These are phyloP conservation scores for Cyberlindnera euphorbiae DNA, from an alignment of 805 yeast species.

Conservation along the genomic window DNA sequence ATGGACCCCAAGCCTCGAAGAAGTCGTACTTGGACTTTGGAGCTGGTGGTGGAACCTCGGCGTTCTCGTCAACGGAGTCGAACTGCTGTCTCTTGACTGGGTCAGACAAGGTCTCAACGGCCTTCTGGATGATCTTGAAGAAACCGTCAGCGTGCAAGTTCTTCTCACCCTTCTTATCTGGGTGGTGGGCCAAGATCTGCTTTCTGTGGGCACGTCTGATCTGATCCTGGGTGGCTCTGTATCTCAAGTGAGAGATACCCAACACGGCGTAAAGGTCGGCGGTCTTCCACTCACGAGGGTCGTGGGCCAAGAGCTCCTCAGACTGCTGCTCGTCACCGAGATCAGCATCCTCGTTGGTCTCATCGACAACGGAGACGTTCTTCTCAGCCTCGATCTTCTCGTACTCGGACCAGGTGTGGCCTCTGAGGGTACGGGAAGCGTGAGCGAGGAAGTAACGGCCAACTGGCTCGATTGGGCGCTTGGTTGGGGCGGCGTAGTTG, in stretches of 20 bases:
- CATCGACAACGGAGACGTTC: slow-evolving; percentile 66
- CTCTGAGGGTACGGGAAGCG: slow-evolving; percentile 91
- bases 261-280: slow-evolving; percentile 95
- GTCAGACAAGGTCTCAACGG: slow-evolving; percentile 85
- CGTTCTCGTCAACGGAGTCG: slow-evolving; percentile 90
- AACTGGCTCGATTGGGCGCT: slow-evolving; percentile 91
- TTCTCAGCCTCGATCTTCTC: slow-evolving; percentile 90
- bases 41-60: slow-evolving; percentile 79
- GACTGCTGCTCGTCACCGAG: slow-evolving; percentile 72
- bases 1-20: slow-evolving; percentile 88
- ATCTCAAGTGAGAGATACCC: slow-evolving; percentile 88
- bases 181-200: slow-evolving; percentile 95
- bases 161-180: slow-evolving; percentile 92
- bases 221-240: slow-evolving; percentile 87
- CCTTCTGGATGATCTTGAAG: slow-evolving; percentile 97
- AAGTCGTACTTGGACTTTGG: slow-evolving; percentile 68
- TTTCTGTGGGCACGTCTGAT: slow-evolving; percentile 95
- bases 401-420: slow-evolving; percentile 98
- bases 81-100: slow-evolving; percentile 84
- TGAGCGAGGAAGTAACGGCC: slow-evolving; percentile 95
- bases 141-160: slow-evolving; percentile 94
- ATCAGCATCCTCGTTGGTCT: slow-evolving; percentile 43
- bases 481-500: slow-evolving; percentile 53
- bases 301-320: slow-evolving; percentile 71
- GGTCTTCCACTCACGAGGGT: slow-evolving; percentile 97